Evolutionary conservation across 148 eudicot genomes (phyloP).

Genomic region (Amaranthus palmeri): DNA sequence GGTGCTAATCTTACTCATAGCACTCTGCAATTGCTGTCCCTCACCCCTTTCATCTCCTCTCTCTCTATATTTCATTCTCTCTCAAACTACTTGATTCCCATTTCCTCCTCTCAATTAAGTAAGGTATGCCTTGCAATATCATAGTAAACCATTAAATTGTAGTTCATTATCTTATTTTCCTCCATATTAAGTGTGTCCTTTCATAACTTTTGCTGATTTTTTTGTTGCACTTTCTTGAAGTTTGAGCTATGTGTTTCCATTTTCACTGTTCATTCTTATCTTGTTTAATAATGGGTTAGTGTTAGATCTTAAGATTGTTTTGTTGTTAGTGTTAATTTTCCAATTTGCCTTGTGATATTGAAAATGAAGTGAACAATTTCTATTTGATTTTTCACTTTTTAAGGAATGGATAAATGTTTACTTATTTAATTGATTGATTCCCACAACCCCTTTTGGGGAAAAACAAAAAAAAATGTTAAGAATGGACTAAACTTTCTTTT

Average conservation of each 20-base stretch:
- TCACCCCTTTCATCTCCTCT: not conserved
- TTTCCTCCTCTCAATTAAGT: conserved; percentile 19
- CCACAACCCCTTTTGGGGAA: not conserved
- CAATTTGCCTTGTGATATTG: not conserved
- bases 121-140: conserved; percentile 22
- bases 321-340: not conserved
- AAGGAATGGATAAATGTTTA: not conserved
- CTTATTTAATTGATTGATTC: not conserved
- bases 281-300: not conserved
- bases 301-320: not conserved
- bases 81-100: conserved; percentile 6
- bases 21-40: conserved; percentile 13
- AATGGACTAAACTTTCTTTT: not conserved
- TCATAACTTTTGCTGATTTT: not conserved
- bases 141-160: not conserved
- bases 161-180: no score
- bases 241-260: not conserved
- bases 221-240: not conserved
- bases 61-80: not conserved
- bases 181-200: not conserved
- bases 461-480: no score
- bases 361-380: not conserved
- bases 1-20: conserved; percentile 12
- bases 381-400: not conserved
- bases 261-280: not conserved